Evolutionary conservation across 2,329 filamentous ascomycete genomes (phyloP), one percentile per base, ranked within the genome.

Genomic region (Stylonectria norvegica): DNA sequence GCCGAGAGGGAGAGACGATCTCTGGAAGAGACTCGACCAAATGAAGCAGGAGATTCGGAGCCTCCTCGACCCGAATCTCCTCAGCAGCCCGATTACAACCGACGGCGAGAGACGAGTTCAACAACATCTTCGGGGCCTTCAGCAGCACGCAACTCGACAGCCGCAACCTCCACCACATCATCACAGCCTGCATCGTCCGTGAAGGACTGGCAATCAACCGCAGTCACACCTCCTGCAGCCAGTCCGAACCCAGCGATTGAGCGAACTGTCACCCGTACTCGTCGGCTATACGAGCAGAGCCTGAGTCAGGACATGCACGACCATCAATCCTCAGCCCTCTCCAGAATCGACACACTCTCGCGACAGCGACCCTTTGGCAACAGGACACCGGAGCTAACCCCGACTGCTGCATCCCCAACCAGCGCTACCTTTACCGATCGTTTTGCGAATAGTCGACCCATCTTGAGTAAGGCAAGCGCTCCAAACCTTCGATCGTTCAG

Each of bases 81-180:
- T 3, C 71, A 75, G 8, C 73, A 78, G 2, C 72, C 74, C 1
- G 78, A 78, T 15, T 89, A 84, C 58, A 85, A 85, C 53, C 78
- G 78, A 46, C 87, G 91, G 50, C 76, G 90, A 18, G 89, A 89
- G 49, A 95, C 89, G 0, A 93, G 86, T 2, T 96, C 91, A 0
- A 94, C 87, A 0, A 85, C 82, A 5, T 93, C 89, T 0, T 83
- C 79, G 0, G 69, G 67, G 4, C 84, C 81, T 5, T 82, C 80
- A 0, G 76, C 82, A 27, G 78, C 79, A 18, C 82, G 87, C 19
- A 83, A 80, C 40, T 96, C 91, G 0, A 95, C 90, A 1, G 87
- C 89, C 5, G 89, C 89, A 3, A 96, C 89, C 0, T 96, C 91
- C 0, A 72, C 94, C 36, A 80, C 83, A n/a, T 95, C 89, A 1